Base-by-base conservation (phyloP, 2,329 filamentous ascomycete genomes). In the Cercospora sesami region DNA sequence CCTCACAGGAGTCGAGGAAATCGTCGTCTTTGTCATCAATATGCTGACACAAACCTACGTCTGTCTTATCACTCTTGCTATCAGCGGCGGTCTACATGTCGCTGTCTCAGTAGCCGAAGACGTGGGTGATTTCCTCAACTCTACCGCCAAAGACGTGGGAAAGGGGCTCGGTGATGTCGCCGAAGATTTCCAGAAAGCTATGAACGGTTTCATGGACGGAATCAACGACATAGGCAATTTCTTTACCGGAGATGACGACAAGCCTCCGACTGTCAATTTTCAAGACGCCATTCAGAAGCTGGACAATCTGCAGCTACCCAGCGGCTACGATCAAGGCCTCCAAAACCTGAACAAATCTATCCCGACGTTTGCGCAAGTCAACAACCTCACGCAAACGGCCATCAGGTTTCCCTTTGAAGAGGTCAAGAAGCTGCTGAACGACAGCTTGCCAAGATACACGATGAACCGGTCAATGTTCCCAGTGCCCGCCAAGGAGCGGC, bases 21-120 rank as follows among this genome's bases (percentile, higher is more conserved):
- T 98, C 64, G 89, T 97, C 70, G 84, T 97, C 72, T 99, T 97
- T 81, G 87, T 93, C 78, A 93, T 99, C 82, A 92, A 96, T 79
- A 90, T 97, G 81, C 86, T 97, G 81, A 94, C 92, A 55, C 90
- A 90, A 61, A 97, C 93, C 16, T 97, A 97, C 77, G 86, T 93
- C 72, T 99, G 95, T 77, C 86, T 99, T 63, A 92, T 96, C 77
- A 92, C 92, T 31, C 87, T 96, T 71, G 89, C 93, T 59, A 86
- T 97, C 65, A 87, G 91, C 71, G 93, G 93, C 70, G 91, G 89
- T 74, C 83, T 97, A 62, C 88, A 92, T 62, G 89, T 89, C 55
- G 91, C 87, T 16, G 81, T 91, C 62, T 81, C 85, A 63, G 81
- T 90, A 70, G 83, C 89, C 60, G 83, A 89, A 75, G 85, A 88